Conservation (phyloP, 192 early-diverging fungal genomes). For the Coemansia sp. region DNA sequence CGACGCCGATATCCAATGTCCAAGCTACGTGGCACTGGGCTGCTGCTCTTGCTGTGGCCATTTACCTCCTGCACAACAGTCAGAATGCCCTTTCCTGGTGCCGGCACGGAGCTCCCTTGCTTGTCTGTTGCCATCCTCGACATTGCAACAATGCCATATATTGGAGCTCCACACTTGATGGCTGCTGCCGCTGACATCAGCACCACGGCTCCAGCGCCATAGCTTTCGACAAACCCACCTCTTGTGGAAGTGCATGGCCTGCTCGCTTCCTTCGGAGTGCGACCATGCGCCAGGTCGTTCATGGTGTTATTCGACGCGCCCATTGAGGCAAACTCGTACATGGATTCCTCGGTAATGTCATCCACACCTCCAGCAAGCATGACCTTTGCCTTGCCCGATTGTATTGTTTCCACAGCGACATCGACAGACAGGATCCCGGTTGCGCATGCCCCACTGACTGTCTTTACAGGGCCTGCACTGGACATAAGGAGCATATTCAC, state of each 20-base stretch:
- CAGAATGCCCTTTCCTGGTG: slow-evolving; percentile 92
- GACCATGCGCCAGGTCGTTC: slow-evolving; percentile 83
- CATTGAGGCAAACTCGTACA: slow-evolving; percentile 95
- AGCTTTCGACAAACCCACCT: slow-evolving; percentile 89
- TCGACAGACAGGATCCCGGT: slow-evolving; percentile 91
- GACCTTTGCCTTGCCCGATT: slow-evolving; percentile 87
- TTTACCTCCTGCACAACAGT: slow-evolving; percentile 87
- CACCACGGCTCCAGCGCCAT: slow-evolving; percentile 86
- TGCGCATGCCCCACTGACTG: slow-evolving; percentile 82
- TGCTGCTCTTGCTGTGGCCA: slow-evolving; percentile 13
- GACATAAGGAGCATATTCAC: slow-evolving; percentile 91
- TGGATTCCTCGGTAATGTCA: slow-evolving; percentile 83
- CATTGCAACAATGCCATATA: slow-evolving; percentile 87
- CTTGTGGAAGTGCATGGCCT: slow-evolving; percentile 89
- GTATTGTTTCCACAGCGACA: slow-evolving; percentile 83
- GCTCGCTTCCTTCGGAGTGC: slow-evolving; percentile 84
- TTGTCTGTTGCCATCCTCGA: slow-evolving; percentile 92
- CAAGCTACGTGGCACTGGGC: slow-evolving; percentile 60
- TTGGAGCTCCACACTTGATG: slow-evolving; percentile 89
- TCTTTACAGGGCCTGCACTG: slow-evolving; percentile 84
- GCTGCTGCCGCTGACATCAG: slow-evolving; percentile 87
- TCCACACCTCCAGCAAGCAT: slow-evolving; percentile 91
- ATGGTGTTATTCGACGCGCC: slow-evolving; percentile 85
- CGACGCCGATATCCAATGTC: slow-evolving; percentile 81
- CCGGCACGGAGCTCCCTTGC: slow-evolving; percentile 90